phyloP scores from a whole-genome alignment of 352 stramenopile species.

The Phytophthora quininea region DNA sequence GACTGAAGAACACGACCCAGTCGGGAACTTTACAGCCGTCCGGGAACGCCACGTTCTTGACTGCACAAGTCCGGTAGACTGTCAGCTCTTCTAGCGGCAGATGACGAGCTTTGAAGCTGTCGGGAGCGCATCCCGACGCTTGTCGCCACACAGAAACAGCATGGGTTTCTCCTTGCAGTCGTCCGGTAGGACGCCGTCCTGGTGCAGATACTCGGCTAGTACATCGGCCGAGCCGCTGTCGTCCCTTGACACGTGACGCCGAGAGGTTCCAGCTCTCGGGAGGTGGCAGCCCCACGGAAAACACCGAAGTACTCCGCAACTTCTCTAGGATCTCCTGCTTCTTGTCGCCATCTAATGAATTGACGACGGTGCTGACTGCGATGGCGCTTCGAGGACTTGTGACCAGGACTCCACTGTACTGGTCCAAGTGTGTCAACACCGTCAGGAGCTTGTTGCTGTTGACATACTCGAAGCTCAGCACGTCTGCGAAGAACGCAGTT shows the following conservation, averaged over 20 bases:
- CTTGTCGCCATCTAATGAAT: conserved; percentile 25
- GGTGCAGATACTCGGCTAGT: conserved; percentile 53
- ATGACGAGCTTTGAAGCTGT: conserved; percentile 58
- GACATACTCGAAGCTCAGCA: conserved; percentile 73
- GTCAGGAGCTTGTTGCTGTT: conserved; percentile 47
- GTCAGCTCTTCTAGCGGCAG: conserved; percentile 64
- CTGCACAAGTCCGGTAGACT: conserved; percentile 65
- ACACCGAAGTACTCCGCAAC: conserved; percentile 45
- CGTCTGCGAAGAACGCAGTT: conserved; percentile 59
- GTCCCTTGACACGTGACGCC: conserved; percentile 63
- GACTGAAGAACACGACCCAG: conserved; percentile 87
- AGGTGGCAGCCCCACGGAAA: conserved; percentile 72
- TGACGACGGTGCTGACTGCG: conserved; percentile 48
- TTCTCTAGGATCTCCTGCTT: conserved; percentile 30
- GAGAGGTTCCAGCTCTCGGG: conserved; percentile 61
- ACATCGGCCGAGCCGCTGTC: conserved; percentile 72
- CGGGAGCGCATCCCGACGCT: conserved; percentile 60
- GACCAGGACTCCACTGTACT: conserved; percentile 66
- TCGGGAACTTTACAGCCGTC: conserved; percentile 39
- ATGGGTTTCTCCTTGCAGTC: conserved; percentile 51
- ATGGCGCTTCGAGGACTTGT: conserved; percentile 78
- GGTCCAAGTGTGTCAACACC: conserved; percentile 49
- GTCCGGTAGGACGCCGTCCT: conserved; percentile 42
- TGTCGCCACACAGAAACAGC: conserved; percentile 82
- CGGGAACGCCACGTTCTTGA: conserved; percentile 55